Evolutionary conservation across 2,329 filamentous ascomycete species (phyloP), one percentile per base, ranked within the genome.

Genomic region (Fusarium foetens): DNA sequence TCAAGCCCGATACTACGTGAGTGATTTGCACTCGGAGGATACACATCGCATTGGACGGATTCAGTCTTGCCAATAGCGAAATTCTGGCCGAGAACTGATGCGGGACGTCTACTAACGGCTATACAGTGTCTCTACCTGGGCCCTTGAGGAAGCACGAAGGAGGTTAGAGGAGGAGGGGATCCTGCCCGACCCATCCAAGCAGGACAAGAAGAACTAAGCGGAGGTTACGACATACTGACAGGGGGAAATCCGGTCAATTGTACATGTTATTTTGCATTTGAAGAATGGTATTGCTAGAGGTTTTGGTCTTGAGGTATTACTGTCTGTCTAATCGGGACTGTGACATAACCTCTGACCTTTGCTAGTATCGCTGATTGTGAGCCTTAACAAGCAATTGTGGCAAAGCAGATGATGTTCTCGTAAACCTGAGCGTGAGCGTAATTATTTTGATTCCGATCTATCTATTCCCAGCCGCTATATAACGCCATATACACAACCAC

Each of bases 1-100:
- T 96, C 82, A 98, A 98, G 91, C 96, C 96, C 58, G 96, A 99
- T 88, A 98, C 95, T 72, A 97, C 94, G 96, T 99, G 88, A 86
- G 95, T 94, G 58, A 67, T 63, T 62, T 61, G 62, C 54, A 53
- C 35, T 52, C 38, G 45, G 38, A 60, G 43, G 49, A 43, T 31
- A 43, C 35, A 29, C 33, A 45, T 51, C 35, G 42, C 21, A 45
- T 53, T 45, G 45, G 36, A 35, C 51, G 17, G 14, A 5, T n/a
- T n/a, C 19, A 9, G 5, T n/a, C 42, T 35, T 46, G 29, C 10
- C 12, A 23, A 42, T 21, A 31, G 58, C 65, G 45, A 43, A 52
- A 39, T 42, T n/a, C 19, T 48, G 51, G 51, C 31, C 35, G 41
- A 25, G 17, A 27, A 43, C 36, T 75, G 72, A 58, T 74, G 71